Base-by-base conservation (phyloP, 345 rosid species). In the Dimocarpus longan region DNA sequence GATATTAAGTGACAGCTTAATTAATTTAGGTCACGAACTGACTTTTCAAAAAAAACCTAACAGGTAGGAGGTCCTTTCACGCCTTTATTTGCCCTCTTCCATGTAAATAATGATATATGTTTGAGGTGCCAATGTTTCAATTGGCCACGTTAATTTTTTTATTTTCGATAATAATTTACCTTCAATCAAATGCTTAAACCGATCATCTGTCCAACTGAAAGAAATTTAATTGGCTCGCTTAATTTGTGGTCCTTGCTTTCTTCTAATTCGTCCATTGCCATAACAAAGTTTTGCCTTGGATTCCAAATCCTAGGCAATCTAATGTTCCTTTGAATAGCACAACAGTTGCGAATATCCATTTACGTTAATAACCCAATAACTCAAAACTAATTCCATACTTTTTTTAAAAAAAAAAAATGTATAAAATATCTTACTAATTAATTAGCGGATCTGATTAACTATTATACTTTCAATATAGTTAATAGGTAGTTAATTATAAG, bases 11-110 rank as follows among this genome's bases (percentile, higher is more conserved):
- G 66, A 13, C 11, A 22, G 13, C 21, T 26, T 26, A 70, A 70
- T 26, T 56, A 37, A 56, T 64, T 62, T 13, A 7, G 8, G 48
- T 3, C 16, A 48, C 3, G 13, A 50, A 39, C n/a, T 37, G 37
- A 75, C 70, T 75, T 75, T 19, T 48, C 50, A n/a, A 50, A 0
- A 26, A 26, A 26, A 26, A 26, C 10, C 32, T 46, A 16, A 21
- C 46, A 10, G 78, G 46, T 75, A 12, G n/a, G 28, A 66, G 15
- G 78, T 75, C 78, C 21, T 66, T 18, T 76, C 79, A 16, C 10
- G 1, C 13, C 66, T 22, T 62, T 62, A 62, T 21, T 22, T 62
- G 66, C 66, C 28, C 24, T 18, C 3, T n/a, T 59, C n/a, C 62
- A 19, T n/a, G 18, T 6, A 63, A 22, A 13, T 8, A 63, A 26